phyloP scores from a whole-genome alignment of 768 basidiomycete species.

The Kwoniella mangroviensis region DNA sequence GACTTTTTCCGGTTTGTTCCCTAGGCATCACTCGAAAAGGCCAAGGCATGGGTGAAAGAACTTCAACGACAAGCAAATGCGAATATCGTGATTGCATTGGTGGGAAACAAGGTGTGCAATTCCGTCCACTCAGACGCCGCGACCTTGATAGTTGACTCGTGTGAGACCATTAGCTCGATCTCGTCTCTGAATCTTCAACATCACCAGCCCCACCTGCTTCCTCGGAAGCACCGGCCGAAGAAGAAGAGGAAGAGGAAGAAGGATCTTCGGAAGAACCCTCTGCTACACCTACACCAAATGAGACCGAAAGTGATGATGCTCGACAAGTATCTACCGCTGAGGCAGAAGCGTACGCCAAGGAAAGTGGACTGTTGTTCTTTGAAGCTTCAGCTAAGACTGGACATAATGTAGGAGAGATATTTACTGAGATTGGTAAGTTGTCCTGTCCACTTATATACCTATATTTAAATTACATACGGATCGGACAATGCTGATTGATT shows the following conservation, averaged over 20 bases:
- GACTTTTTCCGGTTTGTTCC: background rate
- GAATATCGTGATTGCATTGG: constrained; percentile 97
- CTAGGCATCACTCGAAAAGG: constrained; percentile 86
- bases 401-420: constrained; percentile 88
- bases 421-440: constrained; percentile 90
- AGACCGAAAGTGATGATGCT: constrained; percentile 31
- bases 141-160: background rate
- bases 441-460: too few relatives aligned
- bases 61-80: constrained; percentile 98
- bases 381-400: constrained; percentile 87
- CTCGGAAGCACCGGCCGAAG: constrained; percentile 63
- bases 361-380: constrained; percentile 92
- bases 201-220: constrained; percentile 66
- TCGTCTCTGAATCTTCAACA: constrained; percentile 46
- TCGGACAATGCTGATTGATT: too few relatives aligned
- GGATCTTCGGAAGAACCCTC: constrained; percentile 12
- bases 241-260: constrained; percentile 50
- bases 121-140: too few relatives aligned
- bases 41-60: constrained; percentile 99
- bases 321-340: constrained; percentile 93
- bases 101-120: constrained; percentile 93
- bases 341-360: constrained; percentile 93
- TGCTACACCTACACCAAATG: constrained; percentile 12
- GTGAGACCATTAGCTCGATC: constrained; percentile 49
- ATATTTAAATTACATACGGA: background rate